A percentile compares a stretch with the other conserved stretches of the same genome.
phyloP scores from a whole-genome alignment of 495 filamentous ascomycete genomes.

The Penicillium coprophilum region DNA sequence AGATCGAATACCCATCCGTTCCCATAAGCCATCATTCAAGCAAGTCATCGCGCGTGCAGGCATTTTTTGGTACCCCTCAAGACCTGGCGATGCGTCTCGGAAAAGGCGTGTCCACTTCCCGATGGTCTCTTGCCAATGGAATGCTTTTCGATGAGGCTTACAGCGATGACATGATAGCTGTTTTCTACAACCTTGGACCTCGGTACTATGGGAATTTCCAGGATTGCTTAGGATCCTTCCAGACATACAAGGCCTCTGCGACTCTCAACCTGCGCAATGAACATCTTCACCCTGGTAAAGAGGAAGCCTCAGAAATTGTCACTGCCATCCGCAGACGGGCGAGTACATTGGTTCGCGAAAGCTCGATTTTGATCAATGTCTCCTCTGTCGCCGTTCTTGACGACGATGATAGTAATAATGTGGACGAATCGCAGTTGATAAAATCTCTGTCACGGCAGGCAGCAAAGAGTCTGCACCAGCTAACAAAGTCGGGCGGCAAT shows the following conservation, averaged over 20 bases:
- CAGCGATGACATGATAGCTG: slow-evolving; percentile 88
- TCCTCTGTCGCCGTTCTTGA: slow-evolving; percentile 75
- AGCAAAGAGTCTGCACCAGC: slow-evolving; percentile 65
- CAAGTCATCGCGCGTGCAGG: slow-evolving; percentile 68
- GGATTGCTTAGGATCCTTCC: slow-evolving; percentile 92
- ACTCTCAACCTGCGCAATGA: slow-evolving; percentile 89
- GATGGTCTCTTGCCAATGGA: slow-evolving; percentile 85
- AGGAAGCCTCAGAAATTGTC: slow-evolving; percentile 89
- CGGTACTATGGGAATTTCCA: slow-evolving; percentile 95
- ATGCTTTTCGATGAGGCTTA: slow-evolving; percentile 85
- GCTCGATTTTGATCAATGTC: slow-evolving; percentile 80
- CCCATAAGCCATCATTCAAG: slow-evolving; percentile 54
- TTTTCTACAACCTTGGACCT: slow-evolving; percentile 84
- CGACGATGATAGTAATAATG: slow-evolving; percentile 65
- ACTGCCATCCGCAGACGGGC: slow-evolving; percentile 82
- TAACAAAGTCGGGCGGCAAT: slow-evolving; percentile 71
- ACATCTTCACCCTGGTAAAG: slow-evolving; percentile 83
- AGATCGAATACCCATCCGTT: slow-evolving; percentile 76
- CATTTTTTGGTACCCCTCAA: slow-evolving; percentile 90
- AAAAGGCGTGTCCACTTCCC: slow-evolving; percentile 68
- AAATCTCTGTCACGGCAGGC: slow-evolving; percentile 74
- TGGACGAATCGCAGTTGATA: slow-evolving; percentile 71
- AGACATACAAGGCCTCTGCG: slow-evolving; percentile 95
- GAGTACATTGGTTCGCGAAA: slow-evolving; percentile 75
- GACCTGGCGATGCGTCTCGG: slow-evolving; percentile 84